A percentile compares a stretch with the other conserved stretches of the same genome.
These are phyloP conservation scores for Podospora anserina DNA, from an alignment of 495 filamentous ascomycete genomes.

Conservation along the genomic window DNA sequence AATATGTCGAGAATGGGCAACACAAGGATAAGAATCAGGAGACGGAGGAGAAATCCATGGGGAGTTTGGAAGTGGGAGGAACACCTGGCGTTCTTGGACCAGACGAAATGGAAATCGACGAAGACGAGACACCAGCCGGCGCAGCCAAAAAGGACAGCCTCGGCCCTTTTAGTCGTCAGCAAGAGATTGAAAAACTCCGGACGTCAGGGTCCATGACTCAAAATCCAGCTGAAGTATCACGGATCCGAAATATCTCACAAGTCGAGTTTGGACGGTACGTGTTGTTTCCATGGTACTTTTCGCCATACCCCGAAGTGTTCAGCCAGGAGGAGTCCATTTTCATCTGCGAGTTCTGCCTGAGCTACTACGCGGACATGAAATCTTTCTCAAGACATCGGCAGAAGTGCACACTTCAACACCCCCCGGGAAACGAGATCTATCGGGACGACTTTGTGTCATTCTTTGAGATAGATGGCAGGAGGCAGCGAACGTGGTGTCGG, in stretches of 20 bases:
- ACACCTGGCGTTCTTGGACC: constrained; percentile 34
- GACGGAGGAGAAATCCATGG: constrained; percentile 35
- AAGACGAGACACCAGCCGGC: constrained; percentile 40
- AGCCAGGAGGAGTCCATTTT: constrained; percentile 83
- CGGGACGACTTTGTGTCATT: constrained; percentile 92
- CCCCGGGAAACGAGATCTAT: constrained; percentile 97
- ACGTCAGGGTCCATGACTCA: constrained; percentile 97
- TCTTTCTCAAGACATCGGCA: constrained; percentile 79
- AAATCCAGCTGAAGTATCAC: constrained; percentile 93
- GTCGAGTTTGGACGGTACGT: constrained; percentile 92
- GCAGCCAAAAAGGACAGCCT: constrained; percentile 42
- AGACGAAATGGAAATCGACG: constrained; percentile 50
- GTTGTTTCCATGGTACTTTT: constrained; percentile 98
- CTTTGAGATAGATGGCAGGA: constrained; percentile 93
- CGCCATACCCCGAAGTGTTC: constrained; percentile 87
- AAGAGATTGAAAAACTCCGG: constrained; percentile 92
- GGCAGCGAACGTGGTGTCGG: constrained; percentile 95
- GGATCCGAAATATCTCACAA: constrained; percentile 86
- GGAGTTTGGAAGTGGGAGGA: constrained; percentile 34
- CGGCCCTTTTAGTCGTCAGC: constrained; percentile 69
- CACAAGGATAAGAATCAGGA: constrained; percentile 32
- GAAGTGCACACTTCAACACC: constrained; percentile 90
- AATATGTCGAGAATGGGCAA: constrained; percentile 36
- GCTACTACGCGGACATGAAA: constrained; percentile 76
- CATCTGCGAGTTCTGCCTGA: constrained; percentile 96